Base-by-base conservation (phyloP, 1,284 basidiomycete species). In the Puccinia brachypodii region DNA sequence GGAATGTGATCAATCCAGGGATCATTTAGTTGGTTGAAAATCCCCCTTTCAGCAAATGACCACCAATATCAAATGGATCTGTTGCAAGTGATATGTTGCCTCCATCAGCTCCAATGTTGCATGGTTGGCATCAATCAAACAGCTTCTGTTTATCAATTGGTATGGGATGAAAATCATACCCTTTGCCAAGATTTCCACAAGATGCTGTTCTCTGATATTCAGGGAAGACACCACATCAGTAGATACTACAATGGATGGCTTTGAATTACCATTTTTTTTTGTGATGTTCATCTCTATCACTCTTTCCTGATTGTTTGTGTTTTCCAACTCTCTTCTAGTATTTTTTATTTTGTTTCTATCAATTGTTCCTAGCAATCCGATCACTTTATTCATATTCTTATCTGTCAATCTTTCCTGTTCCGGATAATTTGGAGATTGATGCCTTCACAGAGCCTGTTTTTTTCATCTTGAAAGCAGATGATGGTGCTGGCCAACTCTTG, bases 1-100 rank as follows among this genome's bases (percentile, higher is more conserved):
- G 89, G 88, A 0, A 89, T 88, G 86, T 84, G 85, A 6, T 69
- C 84, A 0, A 66, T 89, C 0, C 89, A 89, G 83, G 88, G 88
- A 9, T 86, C 87, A 11, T 89, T 89, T 85, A 87, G 88, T 2
- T 80, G 86, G 0, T 85, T 89, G 7, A 84, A 86, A 3, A 53
- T 89, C 0, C 89, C 88, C 8, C 82, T 89, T 3, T 81, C 85
- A 19, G 85, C 88, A 38, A 83, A 84, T 68, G 64, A 88, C 82
- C 64, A 80, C 8, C 69, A 84, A 9, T 36, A 53, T 11, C 83
- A 85, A 13, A 84, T 68, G 6, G 84, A 87, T 47, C 80, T 89
- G 0, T 81, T 89, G 4, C 86, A 88, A 76, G 84, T 76, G 8
- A 85, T 85, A 76, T 64, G 84, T 38, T 82, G 86, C 6, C 75